A percentile compares a stretch with the other conserved stretches of the same genome.
phyloP scores from a whole-genome alignment of 2,329 filamentous ascomycete species.

The Xenoacremonium recifei region DNA sequence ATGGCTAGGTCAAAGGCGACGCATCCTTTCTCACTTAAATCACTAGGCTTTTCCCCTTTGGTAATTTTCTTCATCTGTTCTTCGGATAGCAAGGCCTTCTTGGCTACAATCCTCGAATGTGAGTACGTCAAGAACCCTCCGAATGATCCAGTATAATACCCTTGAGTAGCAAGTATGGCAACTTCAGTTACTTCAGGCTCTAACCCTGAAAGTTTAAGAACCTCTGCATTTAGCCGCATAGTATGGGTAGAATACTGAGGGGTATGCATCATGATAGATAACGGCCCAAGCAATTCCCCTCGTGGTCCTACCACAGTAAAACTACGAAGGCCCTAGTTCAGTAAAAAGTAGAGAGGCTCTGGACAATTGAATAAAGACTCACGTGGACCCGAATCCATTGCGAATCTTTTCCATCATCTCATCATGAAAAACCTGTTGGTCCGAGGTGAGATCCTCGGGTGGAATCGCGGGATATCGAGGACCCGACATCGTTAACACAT shows the following conservation, averaged over 20 bases:
- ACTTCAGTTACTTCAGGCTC: neutral
- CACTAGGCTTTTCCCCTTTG: neutral
- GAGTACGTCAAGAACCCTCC: neutral
- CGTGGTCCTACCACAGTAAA: too few relatives aligned
- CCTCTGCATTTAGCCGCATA: neutral
- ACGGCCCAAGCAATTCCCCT: too few relatives aligned
- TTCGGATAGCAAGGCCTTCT: neutral
- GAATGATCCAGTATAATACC: neutral
- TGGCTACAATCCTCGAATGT: neutral
- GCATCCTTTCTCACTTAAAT: neutral
- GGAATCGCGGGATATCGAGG: too few relatives aligned
- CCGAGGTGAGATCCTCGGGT: too few relatives aligned
- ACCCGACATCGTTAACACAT: too few relatives aligned
- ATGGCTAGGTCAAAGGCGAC: neutral
- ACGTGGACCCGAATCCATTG: too few relatives aligned
- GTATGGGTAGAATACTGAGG: neutral
- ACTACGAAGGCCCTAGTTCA: too few relatives aligned
- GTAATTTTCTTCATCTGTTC: neutral
- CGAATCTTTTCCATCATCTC: too few relatives aligned
- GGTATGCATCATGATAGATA: neutral
- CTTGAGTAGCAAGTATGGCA: neutral
- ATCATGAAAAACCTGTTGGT: too few relatives aligned
- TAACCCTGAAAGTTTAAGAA: neutral
- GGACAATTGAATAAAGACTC: too few relatives aligned
- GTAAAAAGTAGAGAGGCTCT: too few relatives aligned